Percentiles rank a stretch among this genome's conserved stretches.
Conservation (phyloP, 2,329 filamentous ascomycete genomes). For the Venturia pyrina region DNA sequence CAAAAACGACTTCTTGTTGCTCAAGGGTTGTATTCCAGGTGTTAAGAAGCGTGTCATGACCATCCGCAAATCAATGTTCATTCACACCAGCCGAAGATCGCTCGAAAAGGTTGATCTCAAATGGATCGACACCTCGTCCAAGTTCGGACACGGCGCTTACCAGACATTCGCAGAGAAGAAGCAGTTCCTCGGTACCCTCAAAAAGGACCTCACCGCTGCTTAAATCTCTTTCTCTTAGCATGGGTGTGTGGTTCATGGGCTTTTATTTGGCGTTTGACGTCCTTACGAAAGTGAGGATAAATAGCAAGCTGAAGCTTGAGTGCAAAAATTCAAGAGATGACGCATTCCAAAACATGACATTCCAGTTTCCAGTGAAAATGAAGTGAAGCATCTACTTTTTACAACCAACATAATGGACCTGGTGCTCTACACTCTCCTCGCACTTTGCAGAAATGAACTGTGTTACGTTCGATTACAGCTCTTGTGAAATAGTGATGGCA, state of each 20-base stretch:
- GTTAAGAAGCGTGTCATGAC: conserved; percentile 99
- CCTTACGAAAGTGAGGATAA: conserved; percentile 2
- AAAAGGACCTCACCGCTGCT: conserved; percentile 67
- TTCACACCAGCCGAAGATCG: conserved; percentile 87
- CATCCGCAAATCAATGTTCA: conserved; percentile 97
- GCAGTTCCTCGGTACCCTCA: conserved; percentile 94
- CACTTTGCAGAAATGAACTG: too few species aligned
- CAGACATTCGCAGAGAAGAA: conserved; percentile 98
- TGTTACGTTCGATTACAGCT: too few species aligned
- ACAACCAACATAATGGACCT: neutral
- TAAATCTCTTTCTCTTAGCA: conserved; percentile 7
- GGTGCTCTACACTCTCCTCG: neutral
- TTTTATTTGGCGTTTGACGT: neutral
- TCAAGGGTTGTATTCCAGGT: conserved; percentile 97
- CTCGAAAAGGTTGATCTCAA: conserved; percentile 99
- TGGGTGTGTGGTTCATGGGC: neutral
- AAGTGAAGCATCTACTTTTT: neutral
- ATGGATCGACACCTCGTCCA: conserved; percentile 99
- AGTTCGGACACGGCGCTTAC: conserved; percentile 99
- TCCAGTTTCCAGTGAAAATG: neutral
- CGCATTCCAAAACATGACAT: neutral
- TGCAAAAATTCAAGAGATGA: conserved; percentile 4
- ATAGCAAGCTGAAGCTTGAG: conserved; percentile 1
- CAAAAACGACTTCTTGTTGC: conserved; percentile 97
- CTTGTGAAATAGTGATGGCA: too few species aligned